phyloP scores from a whole-genome alignment of 1,284 basidiomycete genomes.

The Fomitiporia mediterranea region DNA sequence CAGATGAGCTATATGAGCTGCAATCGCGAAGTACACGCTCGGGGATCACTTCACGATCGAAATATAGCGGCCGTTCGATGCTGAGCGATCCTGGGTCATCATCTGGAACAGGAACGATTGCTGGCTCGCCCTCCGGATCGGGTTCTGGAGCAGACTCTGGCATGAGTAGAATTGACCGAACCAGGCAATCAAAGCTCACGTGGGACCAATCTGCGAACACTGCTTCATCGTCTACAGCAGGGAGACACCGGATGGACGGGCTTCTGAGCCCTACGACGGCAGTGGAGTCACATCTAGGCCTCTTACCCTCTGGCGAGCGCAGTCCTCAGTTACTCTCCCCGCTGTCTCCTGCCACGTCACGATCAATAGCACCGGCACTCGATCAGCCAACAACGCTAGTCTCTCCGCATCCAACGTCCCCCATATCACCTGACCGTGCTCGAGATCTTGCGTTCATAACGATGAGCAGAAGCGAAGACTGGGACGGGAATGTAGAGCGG shows the following conservation, averaged over 20 bases:
- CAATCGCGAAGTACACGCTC: conserved; percentile 10
- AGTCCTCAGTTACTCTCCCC: background rate
- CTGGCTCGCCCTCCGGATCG: conserved; percentile 9
- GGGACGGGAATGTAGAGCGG: no score
- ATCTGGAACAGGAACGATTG: conserved; percentile 1
- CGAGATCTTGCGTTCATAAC: background rate
- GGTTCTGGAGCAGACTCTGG: background rate
- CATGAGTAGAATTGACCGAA: background rate
- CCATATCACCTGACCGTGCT: background rate
- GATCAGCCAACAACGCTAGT: background rate
- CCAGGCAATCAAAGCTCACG: background rate
- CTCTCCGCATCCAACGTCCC: background rate
- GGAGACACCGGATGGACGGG: background rate
- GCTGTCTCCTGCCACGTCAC: background rate
- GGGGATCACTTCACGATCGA: conserved; percentile 5
- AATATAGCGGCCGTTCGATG: background rate
- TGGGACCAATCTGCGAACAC: conserved; percentile 2
- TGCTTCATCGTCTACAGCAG: background rate
- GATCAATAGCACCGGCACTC: background rate
- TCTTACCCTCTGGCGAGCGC: background rate
- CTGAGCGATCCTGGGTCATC: conserved; percentile 6
- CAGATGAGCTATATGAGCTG: conserved; percentile 5
- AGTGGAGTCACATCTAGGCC: background rate
- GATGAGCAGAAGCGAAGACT: background rate
- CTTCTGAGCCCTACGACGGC: conserved; percentile 1